Base-by-base conservation (phyloP, 163 green algal species). In the Prototheca cutis region DNA sequence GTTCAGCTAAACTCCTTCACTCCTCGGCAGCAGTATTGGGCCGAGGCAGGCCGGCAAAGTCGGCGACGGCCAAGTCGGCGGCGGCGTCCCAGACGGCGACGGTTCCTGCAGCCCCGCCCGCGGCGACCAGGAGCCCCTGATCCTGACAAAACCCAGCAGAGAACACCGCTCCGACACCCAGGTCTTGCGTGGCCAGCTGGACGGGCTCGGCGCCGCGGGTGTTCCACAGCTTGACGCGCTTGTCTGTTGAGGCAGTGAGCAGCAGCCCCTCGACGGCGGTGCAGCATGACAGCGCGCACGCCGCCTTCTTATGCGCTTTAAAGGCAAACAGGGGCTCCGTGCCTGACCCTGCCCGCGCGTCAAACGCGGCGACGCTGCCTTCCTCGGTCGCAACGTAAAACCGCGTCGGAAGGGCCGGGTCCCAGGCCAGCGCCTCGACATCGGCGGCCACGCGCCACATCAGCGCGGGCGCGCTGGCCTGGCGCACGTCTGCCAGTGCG, bases 361-460 rank as follows among this genome's bases (percentile, higher is more conserved):
- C 91, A 55, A 84, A 93, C 30, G 58, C 74, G 18, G 59, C 62
- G 51, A 98, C 88, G 0, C 87, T 47, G 39, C 91, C 91, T 58
- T 97, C 83, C 67, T 98, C 91, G 8, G 57, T 66, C 15, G 79
- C 84, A 17, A 90, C 90, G 57, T 94, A 59, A 74, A 97, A 98
- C 36, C 53, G 71, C 3, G 82, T 90, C 23, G 85, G 84, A 5
- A 73, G 55, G 67, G 85, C 64, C 4, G 86, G 82, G 63, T 82
- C 74, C 93, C 93, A 99, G 5, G 74, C 64, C 27, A 95, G 56
- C 21, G 77, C 76, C 82, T 99, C 93, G 54, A 93, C 82, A 66
- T 99, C 93, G 32, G 88, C 79, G 33, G 60, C 73, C 2, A 96
- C 19, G 8, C 62, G 29, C 87, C 88, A 98, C 4, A 18, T 59